phyloP scores from a whole-genome alignment of 2,329 filamentous ascomycete genomes.

The Stachybotrys elegans region DNA sequence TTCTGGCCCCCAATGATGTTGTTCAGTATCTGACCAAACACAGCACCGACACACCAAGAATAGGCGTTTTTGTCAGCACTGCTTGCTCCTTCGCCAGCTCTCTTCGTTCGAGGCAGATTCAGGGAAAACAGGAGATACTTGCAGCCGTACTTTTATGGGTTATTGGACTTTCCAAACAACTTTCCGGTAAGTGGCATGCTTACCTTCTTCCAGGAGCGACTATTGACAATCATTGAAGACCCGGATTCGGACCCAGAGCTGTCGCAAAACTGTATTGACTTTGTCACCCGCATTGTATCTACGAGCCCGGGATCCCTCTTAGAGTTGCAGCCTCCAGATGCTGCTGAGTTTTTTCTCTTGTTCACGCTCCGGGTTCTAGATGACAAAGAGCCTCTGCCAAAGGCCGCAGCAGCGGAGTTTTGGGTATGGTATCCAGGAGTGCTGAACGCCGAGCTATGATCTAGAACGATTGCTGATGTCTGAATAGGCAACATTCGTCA shows the following conservation, averaged over 20 bases:
- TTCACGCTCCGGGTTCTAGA: slow-evolving; percentile 68
- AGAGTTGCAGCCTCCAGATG: slow-evolving; percentile 46
- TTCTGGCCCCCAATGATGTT: slow-evolving; percentile 63
- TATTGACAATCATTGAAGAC: slow-evolving; percentile 28
- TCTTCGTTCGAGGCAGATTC: slow-evolving; percentile 38
- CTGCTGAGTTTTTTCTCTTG: slow-evolving; percentile 62
- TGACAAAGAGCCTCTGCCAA: slow-evolving; percentile 69
- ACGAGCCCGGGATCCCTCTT: slow-evolving; percentile 60
- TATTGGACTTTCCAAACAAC: slow-evolving; percentile 53
- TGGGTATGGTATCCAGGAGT: slow-evolving; percentile 54
- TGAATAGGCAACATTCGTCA: slow-evolving; percentile 47
- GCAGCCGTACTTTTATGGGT: slow-evolving; percentile 56
- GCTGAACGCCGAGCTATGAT: no score
- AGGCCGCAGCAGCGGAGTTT: slow-evolving; percentile 67
- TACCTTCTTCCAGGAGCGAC: neutral
- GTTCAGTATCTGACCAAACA: slow-evolving; percentile 61
- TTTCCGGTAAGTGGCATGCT: slow-evolving; percentile 45
- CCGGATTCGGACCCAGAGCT: slow-evolving; percentile 69
- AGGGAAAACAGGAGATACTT: slow-evolving; percentile 42
- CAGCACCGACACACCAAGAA: slow-evolving; percentile 54
- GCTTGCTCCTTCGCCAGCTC: slow-evolving; percentile 66
- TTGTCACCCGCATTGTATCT: slow-evolving; percentile 59
- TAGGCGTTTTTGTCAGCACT: slow-evolving; percentile 66
- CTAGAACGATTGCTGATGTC: neutral
- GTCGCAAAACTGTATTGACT: slow-evolving; percentile 68